Conservation (phyloP, 176 grass and related monocot genomes). For the Phoenix dactylifera region DNA sequence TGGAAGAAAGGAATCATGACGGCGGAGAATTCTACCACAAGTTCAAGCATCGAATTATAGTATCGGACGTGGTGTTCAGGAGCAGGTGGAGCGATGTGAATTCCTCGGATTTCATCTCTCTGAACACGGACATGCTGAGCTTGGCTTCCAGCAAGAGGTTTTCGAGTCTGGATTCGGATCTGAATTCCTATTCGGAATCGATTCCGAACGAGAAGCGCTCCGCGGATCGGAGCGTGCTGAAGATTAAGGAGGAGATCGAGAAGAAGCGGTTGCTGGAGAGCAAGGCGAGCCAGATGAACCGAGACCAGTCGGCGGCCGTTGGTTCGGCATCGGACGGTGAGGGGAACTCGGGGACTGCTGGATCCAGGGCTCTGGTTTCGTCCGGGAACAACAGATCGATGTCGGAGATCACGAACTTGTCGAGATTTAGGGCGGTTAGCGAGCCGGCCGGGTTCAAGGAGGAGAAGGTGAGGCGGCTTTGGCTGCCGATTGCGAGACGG, state of each 20-base stretch:
- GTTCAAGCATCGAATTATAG: slow-evolving; percentile 65
- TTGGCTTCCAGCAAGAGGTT: slow-evolving; percentile 39
- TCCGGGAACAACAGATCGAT: slow-evolving; percentile 44
- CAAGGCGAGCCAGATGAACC: slow-evolving; percentile 6
- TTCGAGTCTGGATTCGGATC: not conserved
- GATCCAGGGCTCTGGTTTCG: slow-evolving; percentile 33
- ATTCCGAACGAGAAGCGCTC: not conserved
- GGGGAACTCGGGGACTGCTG: not conserved
- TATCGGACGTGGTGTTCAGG: slow-evolving; percentile 67
- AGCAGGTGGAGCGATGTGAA: slow-evolving; percentile 95
- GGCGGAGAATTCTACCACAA: slow-evolving; percentile 27
- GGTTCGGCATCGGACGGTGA: not conserved
- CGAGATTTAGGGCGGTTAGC: slow-evolving; percentile 22
- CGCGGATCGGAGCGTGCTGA: not conserved
- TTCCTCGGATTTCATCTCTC: slow-evolving; percentile 56
- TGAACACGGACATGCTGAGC: slow-evolving; percentile 59
- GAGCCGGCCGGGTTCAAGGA: slow-evolving; percentile 20
- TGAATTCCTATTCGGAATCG: no score
- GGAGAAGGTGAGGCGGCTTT: slow-evolving; percentile 35
- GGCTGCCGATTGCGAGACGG: slow-evolving; percentile 71
- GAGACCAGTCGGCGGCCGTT: not conserved
- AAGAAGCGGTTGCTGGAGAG: slow-evolving; percentile 38
- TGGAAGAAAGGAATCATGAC: not conserved
- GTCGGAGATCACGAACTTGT: slow-evolving; percentile 81
- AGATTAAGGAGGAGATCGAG: slow-evolving; percentile 35